phyloP scores from a whole-genome alignment of 805 yeast genomes.

The Saturnispora silvae region DNA sequence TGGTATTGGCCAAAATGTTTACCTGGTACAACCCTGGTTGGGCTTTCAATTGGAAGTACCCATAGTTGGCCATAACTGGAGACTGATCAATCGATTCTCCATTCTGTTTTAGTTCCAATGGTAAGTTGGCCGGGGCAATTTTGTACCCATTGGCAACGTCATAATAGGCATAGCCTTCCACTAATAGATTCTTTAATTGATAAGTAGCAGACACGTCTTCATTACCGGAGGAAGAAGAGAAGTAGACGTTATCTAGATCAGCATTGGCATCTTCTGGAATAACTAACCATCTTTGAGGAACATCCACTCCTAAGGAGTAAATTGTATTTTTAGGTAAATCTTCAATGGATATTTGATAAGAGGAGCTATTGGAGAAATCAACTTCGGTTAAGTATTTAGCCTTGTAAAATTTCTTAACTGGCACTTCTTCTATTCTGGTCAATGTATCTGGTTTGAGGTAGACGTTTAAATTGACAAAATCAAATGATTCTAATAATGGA shows the following conservation, averaged over 20 bases:
- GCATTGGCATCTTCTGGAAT: constrained; percentile 38
- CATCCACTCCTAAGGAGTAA: constrained; percentile 46
- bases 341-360: constrained; percentile 26
- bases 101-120: constrained; percentile 29
- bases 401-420: constrained; percentile 50
- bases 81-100: constrained; percentile 37
- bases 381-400: constrained; percentile 26
- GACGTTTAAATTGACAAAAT: constrained; percentile 44
- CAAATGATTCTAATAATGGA: constrained; percentile 28
- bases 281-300: constrained; percentile 61
- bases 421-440: constrained; percentile 24
- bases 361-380: constrained; percentile 14
- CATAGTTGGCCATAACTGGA: constrained; percentile 65
- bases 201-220: constrained; percentile 33
- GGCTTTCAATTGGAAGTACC: constrained; percentile 72
- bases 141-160: constrained; percentile 22
- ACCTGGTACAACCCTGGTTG: constrained; percentile 63
- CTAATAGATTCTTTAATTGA: constrained; percentile 40
- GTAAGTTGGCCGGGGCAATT: constrained; percentile 40
- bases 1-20: constrained; percentile 31
- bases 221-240: constrained; percentile 34
- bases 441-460: constrained; percentile 46
- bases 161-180: constrained; percentile 58
- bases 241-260: constrained; percentile 55
- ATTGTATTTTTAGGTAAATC: constrained; percentile 42